Evolutionary conservation across 2,329 filamentous ascomycete species (phyloP).

Genomic region (Chaetomiaceae sp.): DNA sequence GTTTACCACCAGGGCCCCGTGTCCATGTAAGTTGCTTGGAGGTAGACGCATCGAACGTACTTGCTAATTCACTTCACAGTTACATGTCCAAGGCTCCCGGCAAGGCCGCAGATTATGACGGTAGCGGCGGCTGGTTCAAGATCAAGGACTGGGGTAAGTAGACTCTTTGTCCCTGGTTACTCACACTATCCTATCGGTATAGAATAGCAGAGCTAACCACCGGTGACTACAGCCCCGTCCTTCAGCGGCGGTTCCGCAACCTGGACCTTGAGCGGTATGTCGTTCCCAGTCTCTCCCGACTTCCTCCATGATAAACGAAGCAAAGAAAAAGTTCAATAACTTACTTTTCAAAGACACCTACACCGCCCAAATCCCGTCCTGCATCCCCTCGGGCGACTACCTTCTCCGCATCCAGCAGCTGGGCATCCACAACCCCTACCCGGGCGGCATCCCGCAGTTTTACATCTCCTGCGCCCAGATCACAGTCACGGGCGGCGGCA

Average conservation of each 20-base stretch:
- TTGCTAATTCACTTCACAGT: too few species aligned
- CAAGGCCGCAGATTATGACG: constrained; percentile 35
- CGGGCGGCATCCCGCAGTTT: constrained; percentile 35
- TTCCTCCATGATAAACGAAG: too few species aligned
- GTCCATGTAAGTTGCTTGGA: constrained; percentile 1
- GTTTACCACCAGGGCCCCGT: constrained; percentile 40
- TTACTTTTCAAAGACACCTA: constrained; percentile 26
- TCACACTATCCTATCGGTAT: too few species aligned
- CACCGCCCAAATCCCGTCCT: constrained; percentile 44
- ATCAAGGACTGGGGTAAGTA: constrained; percentile 34
- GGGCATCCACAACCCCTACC: constrained; percentile 51
- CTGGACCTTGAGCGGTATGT: constrained; percentile 16
- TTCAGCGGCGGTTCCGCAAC: constrained; percentile 10
- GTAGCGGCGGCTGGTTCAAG: constrained; percentile 42
- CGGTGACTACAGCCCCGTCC: constrained; percentile 12
- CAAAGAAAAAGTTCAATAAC: too few species aligned
- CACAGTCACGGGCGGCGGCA: constrained; percentile 40
- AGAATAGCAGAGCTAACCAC: too few species aligned
- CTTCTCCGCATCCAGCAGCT: constrained; percentile 57
- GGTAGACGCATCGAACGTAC: too few species aligned
- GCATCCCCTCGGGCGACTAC: constrained; percentile 55
- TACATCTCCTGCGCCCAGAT: constrained; percentile 30
- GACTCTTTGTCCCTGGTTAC: too few species aligned
- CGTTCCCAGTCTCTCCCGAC: not conserved
- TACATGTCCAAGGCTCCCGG: constrained; percentile 41